Evolutionary conservation across 805 yeast species (phyloP), one percentile per base, ranked within the genome.

Genomic region (Saccharomycopsis sp.): DNA sequence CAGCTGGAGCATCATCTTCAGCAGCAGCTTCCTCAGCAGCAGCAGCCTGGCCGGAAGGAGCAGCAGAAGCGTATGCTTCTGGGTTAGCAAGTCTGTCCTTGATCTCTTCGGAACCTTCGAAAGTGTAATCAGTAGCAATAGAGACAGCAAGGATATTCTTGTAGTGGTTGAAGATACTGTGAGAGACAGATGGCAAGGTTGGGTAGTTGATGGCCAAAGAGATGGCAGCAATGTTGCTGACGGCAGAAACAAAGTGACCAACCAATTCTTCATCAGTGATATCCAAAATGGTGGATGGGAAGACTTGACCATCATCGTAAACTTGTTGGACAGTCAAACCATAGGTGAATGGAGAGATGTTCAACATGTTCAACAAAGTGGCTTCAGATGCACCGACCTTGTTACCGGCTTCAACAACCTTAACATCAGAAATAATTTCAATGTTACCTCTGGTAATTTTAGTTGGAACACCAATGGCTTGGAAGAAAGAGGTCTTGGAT

Each of bases 401-500:
- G 65, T 64, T 63, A 62, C 85, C 84, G 52, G 80, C 79, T 52
- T 73, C 77, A 63, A 88, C 95, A 66, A 92, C 95, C 77, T 84
- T 84, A 63, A 92, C 95, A 65, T 92, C 98, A 60, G 82, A 71
- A 69, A 86, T 87, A 72, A 92, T 92, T 77, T 92, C 99, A 80
- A 92, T 92, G 74, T 96, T 87, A 92, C 99, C 99, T 84, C 99
- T 88, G 72, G 95, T 92, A 87, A 92, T 92, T 94, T 92, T 92
- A 85, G 99, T 92, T 80, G 98, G 98, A 63, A 92, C 96, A 85
- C 97, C 97, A 63, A 92, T 80, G 66, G 99, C 98, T 80, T 92
- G 99, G 97, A 92, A 92, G 94, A 92, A 92, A 67, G 98, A 92
- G 64, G 99, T 92, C 86, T 92, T 92, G 82, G 97, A 97, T 72